Conservation (phyloP, 495 filamentous ascomycete species). For the Baudoinia panamericana region DNA sequence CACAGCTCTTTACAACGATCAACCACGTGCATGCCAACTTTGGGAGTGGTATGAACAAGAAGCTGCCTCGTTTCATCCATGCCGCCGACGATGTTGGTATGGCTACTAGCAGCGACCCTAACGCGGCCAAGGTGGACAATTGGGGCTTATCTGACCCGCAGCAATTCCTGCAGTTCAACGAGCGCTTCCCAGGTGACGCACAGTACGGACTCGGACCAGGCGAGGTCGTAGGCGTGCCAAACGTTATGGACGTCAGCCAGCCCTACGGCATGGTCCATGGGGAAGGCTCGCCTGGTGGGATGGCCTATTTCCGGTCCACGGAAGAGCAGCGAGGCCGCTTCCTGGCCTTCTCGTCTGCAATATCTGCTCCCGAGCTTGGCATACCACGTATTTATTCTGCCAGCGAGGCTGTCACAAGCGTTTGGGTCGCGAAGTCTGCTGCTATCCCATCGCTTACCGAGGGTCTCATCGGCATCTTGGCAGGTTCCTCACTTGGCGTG, state of each 20-base stretch:
- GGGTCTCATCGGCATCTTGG: constrained; percentile 66
- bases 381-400: constrained; percentile 56
- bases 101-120: constrained; percentile 63
- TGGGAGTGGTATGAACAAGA: constrained; percentile 45
- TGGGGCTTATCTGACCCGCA: constrained; percentile 71
- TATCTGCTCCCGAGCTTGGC: constrained; percentile 43
- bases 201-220: constrained; percentile 68
- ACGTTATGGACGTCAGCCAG: constrained; percentile 80
- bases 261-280: constrained; percentile 71
- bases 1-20: constrained; percentile 59
- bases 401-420: constrained; percentile 51
- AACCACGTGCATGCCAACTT: constrained; percentile 67
- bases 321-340: constrained; percentile 73
- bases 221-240: constrained; percentile 59
- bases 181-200: constrained; percentile 57
- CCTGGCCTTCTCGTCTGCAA: constrained; percentile 40
- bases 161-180: constrained; percentile 59
- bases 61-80: constrained; percentile 64
- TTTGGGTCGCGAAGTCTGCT: constrained; percentile 85
- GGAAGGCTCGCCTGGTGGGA: constrained; percentile 70
- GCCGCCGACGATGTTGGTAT: constrained; percentile 62
- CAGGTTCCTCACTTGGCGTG: constrained; percentile 76
- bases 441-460: constrained; percentile 57
- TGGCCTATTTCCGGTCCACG: constrained; percentile 56
- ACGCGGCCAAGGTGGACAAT: constrained; percentile 61